A percentile compares a stretch with the other conserved stretches of the same genome.
These are phyloP conservation scores for Ceratocystis alfenasii DNA, from an alignment of 2,329 filamentous ascomycete genomes.

Conservation along the genomic window DNA sequence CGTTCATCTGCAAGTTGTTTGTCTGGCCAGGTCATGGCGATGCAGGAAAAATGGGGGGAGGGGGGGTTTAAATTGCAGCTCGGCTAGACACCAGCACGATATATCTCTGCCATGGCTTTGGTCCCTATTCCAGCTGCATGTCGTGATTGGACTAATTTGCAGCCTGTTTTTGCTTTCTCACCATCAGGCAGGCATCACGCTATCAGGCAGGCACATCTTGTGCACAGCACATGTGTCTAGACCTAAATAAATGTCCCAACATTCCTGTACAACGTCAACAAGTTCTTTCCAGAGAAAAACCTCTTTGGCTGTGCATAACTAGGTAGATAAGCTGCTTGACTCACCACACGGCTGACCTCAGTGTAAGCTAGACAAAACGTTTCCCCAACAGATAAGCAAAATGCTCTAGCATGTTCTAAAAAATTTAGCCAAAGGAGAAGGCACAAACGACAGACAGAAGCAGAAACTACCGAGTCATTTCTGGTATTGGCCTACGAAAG, in stretches of 20 bases:
- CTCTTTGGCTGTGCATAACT: background rate
- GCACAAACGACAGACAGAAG: background rate
- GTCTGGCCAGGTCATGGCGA: background rate
- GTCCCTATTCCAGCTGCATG: too few species aligned
- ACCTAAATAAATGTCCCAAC: background rate
- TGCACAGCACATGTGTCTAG: background rate
- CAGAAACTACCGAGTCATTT: background rate
- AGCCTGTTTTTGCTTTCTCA: background rate
- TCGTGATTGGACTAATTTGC: too few species aligned
- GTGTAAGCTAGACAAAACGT: background rate
- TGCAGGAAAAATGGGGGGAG: background rate
- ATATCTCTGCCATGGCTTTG: background rate
- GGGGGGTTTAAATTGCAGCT: background rate
- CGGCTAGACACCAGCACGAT: background rate
- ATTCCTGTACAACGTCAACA: background rate
- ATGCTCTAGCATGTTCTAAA: background rate
- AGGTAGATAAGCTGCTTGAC: background rate
- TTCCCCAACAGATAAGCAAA: background rate
- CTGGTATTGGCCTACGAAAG: background rate
- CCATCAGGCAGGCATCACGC: background rate
- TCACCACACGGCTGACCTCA: background rate
- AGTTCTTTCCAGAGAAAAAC: background rate
- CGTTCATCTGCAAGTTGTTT: background rate
- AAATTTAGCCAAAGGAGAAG: background rate
- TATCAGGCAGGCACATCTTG: background rate